Evolutionary conservation across 2,329 filamentous ascomycete species (phyloP), one percentile per base, ranked within the genome.

Genomic region (Lachnellula arida): DNA sequence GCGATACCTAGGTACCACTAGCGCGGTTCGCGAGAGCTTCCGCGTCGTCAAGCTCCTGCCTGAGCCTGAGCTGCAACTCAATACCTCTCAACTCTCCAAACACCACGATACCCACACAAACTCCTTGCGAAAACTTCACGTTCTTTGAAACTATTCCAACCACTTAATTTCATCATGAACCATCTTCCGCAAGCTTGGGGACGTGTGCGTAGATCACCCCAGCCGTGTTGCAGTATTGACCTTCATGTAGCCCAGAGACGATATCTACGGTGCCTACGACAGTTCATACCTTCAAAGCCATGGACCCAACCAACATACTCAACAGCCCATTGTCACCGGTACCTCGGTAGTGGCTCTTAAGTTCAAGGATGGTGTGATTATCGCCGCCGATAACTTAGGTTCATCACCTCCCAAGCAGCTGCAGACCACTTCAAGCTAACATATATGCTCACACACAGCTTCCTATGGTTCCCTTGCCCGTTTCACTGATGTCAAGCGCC

Each of bases 371-470:
- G 94, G 94, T 70, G 91, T 99, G 62, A 92, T 96, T 68, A 93
- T 99, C 72, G 94, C 93, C 51, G 91, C 94, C 68, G 94, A 99
- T 75, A 99, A 97, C 78, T 78, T 99, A 63, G 91, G 91, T 96
- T 79, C 54, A 23, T 47, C 23, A 50, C 22, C 42, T 49, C 35
- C 35, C 11, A 19, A 22, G 22, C 17, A 17, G n/a, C 23, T 46
- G 28, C 22, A 9, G 12, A 28, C 40, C 47, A 51, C 49, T 48
- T 53, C 32, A 32, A 49, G 60, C 60, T 65, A 56, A 67, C 54
- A 50, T 49, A 12, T 40, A n/a, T 58, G 14, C 46, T 43, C 49
- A 49, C 34, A 49, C 35, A 50, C 69, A 96, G 94, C 94, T 65
- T 99, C 94, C 56, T 99, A 99, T 75, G 94, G 94, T 72, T 97